Conservation (phyloP, 371 early-diverging fungal species). For the Polyrhizophydium stewartii region DNA sequence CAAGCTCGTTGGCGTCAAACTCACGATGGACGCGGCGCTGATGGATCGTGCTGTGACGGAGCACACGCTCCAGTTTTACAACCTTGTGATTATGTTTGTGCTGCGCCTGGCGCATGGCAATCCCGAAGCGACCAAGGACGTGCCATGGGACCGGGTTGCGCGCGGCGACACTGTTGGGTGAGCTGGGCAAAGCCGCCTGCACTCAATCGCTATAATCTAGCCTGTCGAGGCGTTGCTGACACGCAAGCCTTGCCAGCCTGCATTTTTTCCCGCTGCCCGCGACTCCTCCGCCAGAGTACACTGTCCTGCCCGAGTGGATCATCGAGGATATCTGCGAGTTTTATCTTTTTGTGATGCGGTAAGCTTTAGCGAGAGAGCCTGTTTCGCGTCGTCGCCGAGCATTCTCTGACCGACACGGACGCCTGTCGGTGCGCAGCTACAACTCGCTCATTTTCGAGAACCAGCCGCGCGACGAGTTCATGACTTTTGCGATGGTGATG, state of each 20-base stretch:
- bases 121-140: constrained; percentile 7
- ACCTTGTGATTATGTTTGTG: constrained; percentile 78
- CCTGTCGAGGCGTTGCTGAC: too few species aligned
- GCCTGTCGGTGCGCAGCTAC: constrained; percentile 38
- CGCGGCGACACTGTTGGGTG: constrained; percentile 24
- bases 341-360: constrained; percentile 35
- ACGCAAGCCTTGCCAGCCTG: neutral
- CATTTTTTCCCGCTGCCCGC: constrained; percentile 25
- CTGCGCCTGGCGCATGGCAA: constrained; percentile 25
- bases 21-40: constrained; percentile 72
- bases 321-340: constrained; percentile 78
- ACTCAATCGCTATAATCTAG: neutral
- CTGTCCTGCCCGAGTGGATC: constrained; percentile 88
- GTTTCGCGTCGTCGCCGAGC: neutral
- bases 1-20: constrained; percentile 49
- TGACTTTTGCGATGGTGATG: constrained; percentile 76
- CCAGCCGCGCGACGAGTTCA: constrained; percentile 62
- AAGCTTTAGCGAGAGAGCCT: neutral
- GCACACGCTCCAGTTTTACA: constrained; percentile 68
- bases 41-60: constrained; percentile 63
- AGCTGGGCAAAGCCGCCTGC: neutral
- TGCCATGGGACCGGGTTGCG: constrained; percentile 25
- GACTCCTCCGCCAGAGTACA: constrained; percentile 52
- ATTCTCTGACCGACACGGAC: neutral
- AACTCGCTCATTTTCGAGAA: constrained; percentile 55